These are phyloP conservation scores for Corymbia calophylla DNA, from an alignment of 441 rosid genomes.

Conservation along the genomic window DNA sequence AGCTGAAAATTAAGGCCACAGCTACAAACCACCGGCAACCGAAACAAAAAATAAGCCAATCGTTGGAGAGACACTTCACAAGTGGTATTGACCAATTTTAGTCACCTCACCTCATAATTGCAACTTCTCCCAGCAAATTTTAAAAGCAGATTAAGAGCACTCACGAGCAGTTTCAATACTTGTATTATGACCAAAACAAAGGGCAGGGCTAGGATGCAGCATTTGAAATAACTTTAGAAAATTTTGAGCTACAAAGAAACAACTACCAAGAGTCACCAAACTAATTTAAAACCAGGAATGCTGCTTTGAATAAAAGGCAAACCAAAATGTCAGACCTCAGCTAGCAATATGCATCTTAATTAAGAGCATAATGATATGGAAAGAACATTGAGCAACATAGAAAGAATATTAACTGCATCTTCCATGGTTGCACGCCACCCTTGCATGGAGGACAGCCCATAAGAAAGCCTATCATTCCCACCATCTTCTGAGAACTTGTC, in stretches of 20 bases:
- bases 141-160: neutral
- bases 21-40: neutral
- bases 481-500: conserved; percentile 93
- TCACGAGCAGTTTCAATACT: neutral
- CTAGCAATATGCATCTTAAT: neutral
- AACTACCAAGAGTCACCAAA: neutral
- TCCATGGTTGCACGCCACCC: conserved; percentile 99
- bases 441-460: conserved; percentile 96
- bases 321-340: neutral
- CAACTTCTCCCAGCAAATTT: neutral
- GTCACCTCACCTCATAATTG: neutral
- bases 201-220: neutral
- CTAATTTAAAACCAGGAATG: neutral
- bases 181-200: neutral
- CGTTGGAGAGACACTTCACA: neutral
- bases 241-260: neutral
- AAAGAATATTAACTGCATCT: conserved; percentile 75
- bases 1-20: neutral
- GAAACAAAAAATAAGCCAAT: neutral
- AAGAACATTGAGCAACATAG: neutral
- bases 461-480: conserved; percentile 65
- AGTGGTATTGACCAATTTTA: neutral
- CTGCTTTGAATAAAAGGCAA: neutral
- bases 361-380: neutral
- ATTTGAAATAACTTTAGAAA: neutral